Percentiles rank a stretch among this genome's conserved stretches.
Conservation (phyloP, 495 filamentous ascomycete genomes). For the Geoglossum glabrum region DNA sequence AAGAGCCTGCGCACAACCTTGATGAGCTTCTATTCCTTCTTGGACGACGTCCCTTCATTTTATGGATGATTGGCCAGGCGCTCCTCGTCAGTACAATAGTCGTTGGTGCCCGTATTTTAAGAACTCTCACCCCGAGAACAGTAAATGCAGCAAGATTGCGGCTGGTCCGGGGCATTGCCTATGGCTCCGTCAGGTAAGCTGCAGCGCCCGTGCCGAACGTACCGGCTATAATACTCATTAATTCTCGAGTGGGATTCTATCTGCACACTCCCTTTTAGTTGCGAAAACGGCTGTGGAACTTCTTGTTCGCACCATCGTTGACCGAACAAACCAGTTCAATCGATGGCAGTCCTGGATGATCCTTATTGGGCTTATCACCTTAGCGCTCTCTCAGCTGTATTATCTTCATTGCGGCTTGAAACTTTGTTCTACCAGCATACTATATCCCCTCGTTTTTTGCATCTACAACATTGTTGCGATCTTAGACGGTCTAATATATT, state of each 20-base stretch:
- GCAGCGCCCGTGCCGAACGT: no score
- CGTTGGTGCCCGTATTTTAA: conserved; percentile 33
- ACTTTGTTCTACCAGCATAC: conserved; percentile 80
- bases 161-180: conserved; percentile 73
- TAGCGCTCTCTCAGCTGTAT: conserved; percentile 84
- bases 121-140: conserved; percentile 29
- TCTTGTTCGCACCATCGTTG: conserved; percentile 77
- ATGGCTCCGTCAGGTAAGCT: conserved; percentile 45
- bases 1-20: conserved; percentile 82
- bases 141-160: conserved; percentile 41
- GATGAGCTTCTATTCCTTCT: conserved; percentile 64
- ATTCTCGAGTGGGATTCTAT: conserved; percentile 54
- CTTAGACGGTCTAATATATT: conserved; percentile 92
- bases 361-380: conserved; percentile 54
- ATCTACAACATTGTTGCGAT: conserved; percentile 99
- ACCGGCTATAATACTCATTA: background rate
- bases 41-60: conserved; percentile 51
- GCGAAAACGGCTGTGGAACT: conserved; percentile 95
- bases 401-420: conserved; percentile 88
- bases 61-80: conserved; percentile 72
- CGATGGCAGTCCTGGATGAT: conserved; percentile 96
- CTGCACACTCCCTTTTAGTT: conserved; percentile 78
- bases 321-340: conserved; percentile 83
- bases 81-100: conserved; percentile 51
- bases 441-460: conserved; percentile 97